Base-by-base conservation (phyloP, 2,329 filamentous ascomycete species). In the Aureobasidium sp. region DNA sequence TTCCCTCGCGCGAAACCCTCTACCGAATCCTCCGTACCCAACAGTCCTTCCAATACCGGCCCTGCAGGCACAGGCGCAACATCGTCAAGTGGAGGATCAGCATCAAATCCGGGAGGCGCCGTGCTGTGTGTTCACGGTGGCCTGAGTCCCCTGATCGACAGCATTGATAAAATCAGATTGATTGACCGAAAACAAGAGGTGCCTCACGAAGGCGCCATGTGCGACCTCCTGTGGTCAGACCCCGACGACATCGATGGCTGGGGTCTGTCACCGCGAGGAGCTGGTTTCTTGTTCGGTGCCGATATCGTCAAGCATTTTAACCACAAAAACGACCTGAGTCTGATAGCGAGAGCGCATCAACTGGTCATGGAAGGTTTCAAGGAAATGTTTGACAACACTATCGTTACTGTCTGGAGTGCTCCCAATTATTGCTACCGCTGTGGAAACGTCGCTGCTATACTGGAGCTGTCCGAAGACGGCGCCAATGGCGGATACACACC, bases 331-430 rank as follows among this genome's bases (percentile, higher is more conserved):
- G 90, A 96, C 70, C 81, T 99, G 29, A 90, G 87, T 23, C 81
- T 99, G 57, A 94, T 99, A 65, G 94, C 93, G 19, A 85, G 94
- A 60, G 94, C 94, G 0, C 94, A 99, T 71, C 94, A 99, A 74
- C 84, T 99, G 23, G 94, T 99, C 65, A 99, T 97, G 94, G 94
- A 99, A 73, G 94, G 94, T 0, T 99, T 96, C 75, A 97, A 97
- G 76, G 94, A 97, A 73, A 97, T 97, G 92, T 99, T 97, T 70
- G 90, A 96, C 71, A 88, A 86, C 15, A 90, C 86, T 50, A 96
- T 99, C 65, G 94, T 97, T 43, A 99, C 94, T 0, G 94, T 99
- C n/a, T 99, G 94, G 78, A 75, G 91, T 72, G 94, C 94, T 4
- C 94, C 94, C 1, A 99, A 83, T 62, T 83, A 83, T 69, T 83